Conservation (phyloP, 148 eudicot species). For the Camellia lanceoleosa region DNA sequence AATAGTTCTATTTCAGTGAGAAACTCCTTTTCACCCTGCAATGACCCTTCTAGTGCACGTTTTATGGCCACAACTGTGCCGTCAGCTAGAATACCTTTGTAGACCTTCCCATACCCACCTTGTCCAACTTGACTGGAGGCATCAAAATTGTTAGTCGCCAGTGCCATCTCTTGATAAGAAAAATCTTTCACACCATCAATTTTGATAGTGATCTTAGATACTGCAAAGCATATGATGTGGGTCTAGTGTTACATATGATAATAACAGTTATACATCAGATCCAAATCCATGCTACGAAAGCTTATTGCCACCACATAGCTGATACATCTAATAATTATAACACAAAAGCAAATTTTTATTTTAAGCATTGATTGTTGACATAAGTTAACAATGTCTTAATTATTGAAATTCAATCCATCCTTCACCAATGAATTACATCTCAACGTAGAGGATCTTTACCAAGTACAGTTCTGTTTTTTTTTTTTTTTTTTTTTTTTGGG, state of each 20-base stretch:
- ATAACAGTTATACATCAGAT: background rate
- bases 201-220: conserved; percentile 37
- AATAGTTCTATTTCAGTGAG: conserved; percentile 65
- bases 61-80: conserved; percentile 70
- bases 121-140: conserved; percentile 51
- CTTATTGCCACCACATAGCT: no score
- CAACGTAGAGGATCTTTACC: no score
- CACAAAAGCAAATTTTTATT: no score
- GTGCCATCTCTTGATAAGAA: conserved; percentile 48
- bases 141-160: conserved; percentile 55
- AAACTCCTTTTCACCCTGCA: conserved; percentile 79
- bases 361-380: no score
- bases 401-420: no score
- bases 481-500: no score
- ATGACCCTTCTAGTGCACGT: conserved; percentile 76
- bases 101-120: conserved; percentile 91
- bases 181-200: conserved; percentile 65
- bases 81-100: conserved; percentile 57
- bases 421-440: no score
- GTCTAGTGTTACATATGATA: background rate
- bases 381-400: no score
- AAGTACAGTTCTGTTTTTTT: no score
- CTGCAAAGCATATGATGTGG: conserved; percentile 30
- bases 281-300: no score
- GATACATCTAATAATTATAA: no score